Evolutionary conservation across 768 basidiomycete genomes (phyloP), one percentile per base, ranked within the genome.

Genomic region (Phlebiopsis flavidoalba): DNA sequence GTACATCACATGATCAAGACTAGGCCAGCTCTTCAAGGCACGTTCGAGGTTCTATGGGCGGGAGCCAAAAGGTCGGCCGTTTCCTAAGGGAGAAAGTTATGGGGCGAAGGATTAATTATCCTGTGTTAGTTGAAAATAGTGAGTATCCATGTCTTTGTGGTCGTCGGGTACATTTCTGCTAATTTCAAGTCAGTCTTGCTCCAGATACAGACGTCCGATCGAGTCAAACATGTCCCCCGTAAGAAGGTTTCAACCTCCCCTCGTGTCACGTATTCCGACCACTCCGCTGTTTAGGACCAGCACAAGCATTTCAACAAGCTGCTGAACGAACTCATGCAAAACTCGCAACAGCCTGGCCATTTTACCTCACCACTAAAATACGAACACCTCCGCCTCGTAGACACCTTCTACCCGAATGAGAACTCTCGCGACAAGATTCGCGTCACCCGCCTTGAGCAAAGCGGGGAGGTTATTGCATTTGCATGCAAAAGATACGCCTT

Each of bases 201-300:
- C 88, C 8, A 83, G 87, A 55, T 75, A 71, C 36, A 62, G 86
- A 91, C 53, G 70, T 86, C 58, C 85, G 86, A 12, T 98, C 72
- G 91, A 95, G 72, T 90, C 93, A 62, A 95, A 96, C 70, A 98
- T 99, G 95, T 83, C 91, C 47, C 74, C 80, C 64, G 93, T 96
- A 70, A 69, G 89, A 81, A 21, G 35, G 10, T 40, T 8, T 21
- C 43, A 19, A 24, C 8, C 15, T 40, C 19, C 26, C 24, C 19
- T 37, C 61, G 6, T 54, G 5, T 33, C 14, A 21, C 47, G 19
- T 40, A 26, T 53, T 58, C 40, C 51, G 56, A 62, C 33, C 37
- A 15, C 4, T 14, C 51, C 37, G 55, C 33, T 36, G 12, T 21
- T 33, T 67, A 96, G 93, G 75, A 76, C 64, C 95, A 98, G 73